Conservation (phyloP, 495 filamentous ascomycete species). For the Penicillium cinerascens region DNA sequence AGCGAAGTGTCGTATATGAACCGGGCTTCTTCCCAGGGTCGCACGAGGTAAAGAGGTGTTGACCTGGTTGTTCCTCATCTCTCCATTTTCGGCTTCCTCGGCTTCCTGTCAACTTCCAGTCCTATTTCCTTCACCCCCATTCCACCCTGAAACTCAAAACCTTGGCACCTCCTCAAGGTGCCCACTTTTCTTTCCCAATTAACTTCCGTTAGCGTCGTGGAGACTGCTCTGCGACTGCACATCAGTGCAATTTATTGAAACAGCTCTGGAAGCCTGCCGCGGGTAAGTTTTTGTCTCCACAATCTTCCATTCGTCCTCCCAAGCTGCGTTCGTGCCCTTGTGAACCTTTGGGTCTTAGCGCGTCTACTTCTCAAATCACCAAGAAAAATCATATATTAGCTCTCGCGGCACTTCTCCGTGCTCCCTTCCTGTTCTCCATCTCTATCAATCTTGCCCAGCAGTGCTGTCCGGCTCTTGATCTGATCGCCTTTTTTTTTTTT, state of each 20-base stretch:
- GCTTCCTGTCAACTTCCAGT: neutral
- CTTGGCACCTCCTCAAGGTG: neutral
- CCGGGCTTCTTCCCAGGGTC: neutral
- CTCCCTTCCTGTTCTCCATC: conserved; percentile 17
- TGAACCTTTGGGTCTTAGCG: neutral
- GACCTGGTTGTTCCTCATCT: neutral
- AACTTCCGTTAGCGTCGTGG: conserved; percentile 13
- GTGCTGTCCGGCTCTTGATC: conserved; percentile 31
- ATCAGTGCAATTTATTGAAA: conserved; percentile 25
- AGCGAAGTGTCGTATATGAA: neutral
- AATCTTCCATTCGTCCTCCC: conserved; percentile 4
- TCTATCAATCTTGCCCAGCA: conserved; percentile 28
- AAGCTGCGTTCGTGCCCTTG: neutral
- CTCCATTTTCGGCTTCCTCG: neutral
- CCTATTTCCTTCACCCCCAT: neutral
- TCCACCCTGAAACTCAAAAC: neutral
- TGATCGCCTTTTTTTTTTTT: conserved; percentile 11
- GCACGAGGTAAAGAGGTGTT: neutral
- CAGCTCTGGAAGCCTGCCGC: neutral
- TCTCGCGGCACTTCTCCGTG: conserved; percentile 6
- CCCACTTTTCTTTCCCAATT: conserved; percentile 8
- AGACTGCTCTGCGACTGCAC: conserved; percentile 16
- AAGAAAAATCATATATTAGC: neutral
- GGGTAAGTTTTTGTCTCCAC: conserved; percentile 13
- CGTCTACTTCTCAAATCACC: neutral